Evolutionary conservation across 2,329 filamentous ascomycete species (phyloP), one percentile per base, ranked within the genome.

Genomic region (Huntiella abstrusa): DNA sequence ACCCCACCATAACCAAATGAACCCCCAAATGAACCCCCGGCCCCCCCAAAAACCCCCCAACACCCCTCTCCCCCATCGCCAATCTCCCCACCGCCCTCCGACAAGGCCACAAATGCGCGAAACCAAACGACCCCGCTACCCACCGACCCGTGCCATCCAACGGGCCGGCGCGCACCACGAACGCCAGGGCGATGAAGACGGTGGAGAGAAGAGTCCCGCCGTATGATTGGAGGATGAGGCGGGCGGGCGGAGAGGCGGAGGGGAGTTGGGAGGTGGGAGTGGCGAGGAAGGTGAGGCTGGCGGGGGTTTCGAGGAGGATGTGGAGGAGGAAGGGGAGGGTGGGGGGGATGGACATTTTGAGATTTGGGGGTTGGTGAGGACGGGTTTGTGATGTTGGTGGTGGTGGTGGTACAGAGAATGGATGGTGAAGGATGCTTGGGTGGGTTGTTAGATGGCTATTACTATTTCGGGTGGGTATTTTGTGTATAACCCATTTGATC

Each of bases 101-200:
- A 28, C 60, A 62, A 2, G 69, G 69, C 58, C 64, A 71, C 1
- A 64, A 36, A 48, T 73, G 69, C 56, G 70, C 72, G 16, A 62
- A 62, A 1, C 62, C 66, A 49, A 72, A 56, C 1, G 64, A 61
- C 1, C 60, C 51, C 0, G 64, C 62, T 1, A 66, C 52, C 15
- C 61, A 51, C 5, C 59, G 57, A 3, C 55, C 55, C 0, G 58
- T 56, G 3, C 56, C 46, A 51, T 63, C 58, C 39, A 61, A 54
- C 1, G 48, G 54, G 0, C 41, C 40, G 5, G 57, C 53, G 2
- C 59, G 56, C 4, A 53, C 42, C 7, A 61, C 50, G 36, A 68
- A 55, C 11, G 57, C 49, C 3, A 67, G 52, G 39, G 64, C 64
- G 19, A 68, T 52, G n/a, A 70, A 51, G 40, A 64, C 66, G 15